phyloP scores from a whole-genome alignment of 345 rosid species.

The Angophora floribunda region DNA sequence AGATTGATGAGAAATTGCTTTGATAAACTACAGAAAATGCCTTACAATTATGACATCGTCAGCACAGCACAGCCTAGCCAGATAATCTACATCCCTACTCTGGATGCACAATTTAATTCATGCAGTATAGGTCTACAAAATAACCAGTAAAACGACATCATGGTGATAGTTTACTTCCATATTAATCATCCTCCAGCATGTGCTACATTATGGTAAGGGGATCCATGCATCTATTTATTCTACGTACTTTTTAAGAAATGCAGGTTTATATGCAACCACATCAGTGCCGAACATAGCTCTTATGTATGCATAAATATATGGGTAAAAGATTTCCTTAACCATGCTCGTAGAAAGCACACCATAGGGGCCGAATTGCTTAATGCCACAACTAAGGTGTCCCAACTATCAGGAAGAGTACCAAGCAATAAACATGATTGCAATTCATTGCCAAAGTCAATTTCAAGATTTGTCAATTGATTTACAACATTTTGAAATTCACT shows the following conservation, averaged over 20 bases:
- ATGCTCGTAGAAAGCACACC: too few species aligned
- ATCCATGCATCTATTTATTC: background rate
- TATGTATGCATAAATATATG: too few species aligned
- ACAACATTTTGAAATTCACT: too few species aligned
- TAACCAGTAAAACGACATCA: background rate
- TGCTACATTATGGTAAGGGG: background rate
- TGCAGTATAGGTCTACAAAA: background rate
- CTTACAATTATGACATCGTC: background rate
- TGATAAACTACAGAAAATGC: background rate
- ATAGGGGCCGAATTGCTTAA: too few species aligned
- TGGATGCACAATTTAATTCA: background rate
- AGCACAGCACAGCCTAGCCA: background rate
- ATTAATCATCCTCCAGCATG: too few species aligned
- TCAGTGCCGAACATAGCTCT: background rate
- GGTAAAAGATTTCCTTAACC: too few species aligned
- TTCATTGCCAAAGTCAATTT: too few species aligned
- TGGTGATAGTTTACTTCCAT: background rate
- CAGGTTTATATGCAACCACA: background rate
- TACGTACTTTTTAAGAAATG: background rate
- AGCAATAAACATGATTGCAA: too few species aligned
- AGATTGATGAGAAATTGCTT: background rate
- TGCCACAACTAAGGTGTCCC: too few species aligned
- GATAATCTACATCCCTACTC: background rate
- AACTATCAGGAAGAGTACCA: too few species aligned
- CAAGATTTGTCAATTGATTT: too few species aligned